phyloP scores from a whole-genome alignment of 169 alveolate species.

The Plasmodium chabaudi region DNA sequence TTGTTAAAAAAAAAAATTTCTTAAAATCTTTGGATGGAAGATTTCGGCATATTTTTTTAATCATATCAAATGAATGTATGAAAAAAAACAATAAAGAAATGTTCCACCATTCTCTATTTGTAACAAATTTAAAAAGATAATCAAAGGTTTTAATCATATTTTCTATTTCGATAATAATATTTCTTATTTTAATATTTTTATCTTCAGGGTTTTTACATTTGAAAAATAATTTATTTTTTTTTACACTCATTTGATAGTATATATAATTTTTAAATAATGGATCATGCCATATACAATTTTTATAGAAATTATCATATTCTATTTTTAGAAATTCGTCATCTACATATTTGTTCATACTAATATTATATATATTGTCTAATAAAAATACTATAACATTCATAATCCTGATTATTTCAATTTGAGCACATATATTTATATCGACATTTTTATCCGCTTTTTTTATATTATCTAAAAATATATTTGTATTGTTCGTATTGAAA shows the following conservation, averaged over 20 bases:
- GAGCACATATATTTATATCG: background rate
- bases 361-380: slow-evolving; percentile 17
- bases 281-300: slow-evolving; percentile 7
- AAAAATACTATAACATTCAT: slow-evolving; percentile 39
- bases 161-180: slow-evolving; percentile 54
- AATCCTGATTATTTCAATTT: slow-evolving; percentile 19
- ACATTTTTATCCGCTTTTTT: background rate
- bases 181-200: slow-evolving; percentile 32
- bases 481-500: background rate
- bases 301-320: slow-evolving; percentile 34
- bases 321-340: background rate
- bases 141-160: slow-evolving; percentile 39
- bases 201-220: slow-evolving; percentile 9
- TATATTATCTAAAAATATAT: background rate
- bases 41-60: slow-evolving; percentile 23
- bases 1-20: slow-evolving; percentile 35
- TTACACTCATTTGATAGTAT: slow-evolving; percentile 17
- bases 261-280: slow-evolving; percentile 20
- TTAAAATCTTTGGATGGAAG: background rate
- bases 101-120: slow-evolving; percentile 1
- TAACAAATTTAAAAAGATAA: slow-evolving; percentile 5
- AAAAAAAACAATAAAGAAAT: slow-evolving; percentile 44
- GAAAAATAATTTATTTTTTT: slow-evolving; percentile 55
- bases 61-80: slow-evolving; percentile 23
- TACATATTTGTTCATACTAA: background rate